These are phyloP conservation scores for Cyberlindnera samutprakarnensis DNA, from an alignment of 805 yeast species.

Conservation along the genomic window DNA sequence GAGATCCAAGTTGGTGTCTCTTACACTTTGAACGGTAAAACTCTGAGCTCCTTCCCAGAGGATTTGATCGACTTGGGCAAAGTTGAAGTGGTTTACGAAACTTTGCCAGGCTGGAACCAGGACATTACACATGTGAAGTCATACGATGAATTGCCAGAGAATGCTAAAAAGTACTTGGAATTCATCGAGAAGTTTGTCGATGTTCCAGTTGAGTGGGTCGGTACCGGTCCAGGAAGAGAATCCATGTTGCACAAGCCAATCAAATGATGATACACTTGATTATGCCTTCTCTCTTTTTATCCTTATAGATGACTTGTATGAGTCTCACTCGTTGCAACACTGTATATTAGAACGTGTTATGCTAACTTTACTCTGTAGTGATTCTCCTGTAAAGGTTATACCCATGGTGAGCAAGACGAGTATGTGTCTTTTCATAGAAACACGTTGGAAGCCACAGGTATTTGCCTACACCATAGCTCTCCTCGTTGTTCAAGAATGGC, in stretches of 20 bases:
- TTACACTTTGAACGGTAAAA: constrained; percentile 74
- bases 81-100: constrained; percentile 86
- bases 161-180: constrained; percentile 77
- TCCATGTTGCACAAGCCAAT: constrained; percentile 66
- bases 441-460: constrained; percentile 41
- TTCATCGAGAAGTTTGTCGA: constrained; percentile 79
- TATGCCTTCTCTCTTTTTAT: too few species aligned
- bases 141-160: constrained; percentile 77
- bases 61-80: constrained; percentile 75
- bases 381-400: constrained; percentile 35
- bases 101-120: constrained; percentile 90
- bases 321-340: background rate
- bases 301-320: too few species aligned
- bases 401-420: constrained; percentile 37
- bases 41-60: constrained; percentile 80
- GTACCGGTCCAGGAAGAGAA: constrained; percentile 97
- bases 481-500: constrained; percentile 30
- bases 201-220: constrained; percentile 93
- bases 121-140: constrained; percentile 67
- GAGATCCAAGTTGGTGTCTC: constrained; percentile 85
- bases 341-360: constrained; percentile 2
- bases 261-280: constrained; percentile 1
- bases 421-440: constrained; percentile 22
- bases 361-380: background rate
- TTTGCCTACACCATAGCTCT: constrained; percentile 48